Evolutionary conservation across 2,329 filamentous ascomycete genomes (phyloP), one percentile per base, ranked within the genome.

Genomic region (Fusarium poae): DNA sequence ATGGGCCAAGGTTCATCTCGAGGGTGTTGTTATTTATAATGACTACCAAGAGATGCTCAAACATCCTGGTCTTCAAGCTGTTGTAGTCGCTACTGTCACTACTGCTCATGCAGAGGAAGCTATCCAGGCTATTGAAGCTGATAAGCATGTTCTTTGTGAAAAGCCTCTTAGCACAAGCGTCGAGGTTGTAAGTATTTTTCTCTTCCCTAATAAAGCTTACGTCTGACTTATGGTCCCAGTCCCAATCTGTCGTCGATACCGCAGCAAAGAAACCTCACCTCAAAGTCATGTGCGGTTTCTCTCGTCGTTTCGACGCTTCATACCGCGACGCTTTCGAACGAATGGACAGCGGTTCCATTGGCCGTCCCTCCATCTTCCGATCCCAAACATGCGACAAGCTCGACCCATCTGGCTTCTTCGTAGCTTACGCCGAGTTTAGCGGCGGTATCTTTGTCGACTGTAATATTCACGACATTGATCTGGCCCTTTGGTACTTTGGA

Each of bases 371-470:
- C 10, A 82, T 92, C 45, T 82, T 92, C 72, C 88, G 89, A 72
- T 87, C 83, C 46, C 89, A 91, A 77, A 91, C 89, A 5, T 91
- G 88, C 78, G 89, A 92, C 78, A 90, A 87, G 75, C 85, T 88
- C 64, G 88, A 91, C 68, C 86, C 88, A 0, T 83, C 83, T 0
- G 89, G 89, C 50, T 92, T 91, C 82, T 92, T 91, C 76, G 88
- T 92, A 56, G 82, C 84, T 30, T 92, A 91, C 77, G 88, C 89
- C 15, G 81, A 88, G 70, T 89, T 86, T 78, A 86, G 82, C 3
- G 89, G 90, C 34, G 89, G 89, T 23, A 90, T 91, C 75, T 92
- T 92, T 71, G 89, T 91, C 59, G 90, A 92, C 80, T 90, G 87
- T 79, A 88, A 86, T 52, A 88, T 92, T 73, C 90, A 92, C 80